Evolutionary conservation across 1,284 basidiomycete genomes (phyloP), one percentile per base, ranked within the genome.

Genomic region (Volvariella surrecta): DNA sequence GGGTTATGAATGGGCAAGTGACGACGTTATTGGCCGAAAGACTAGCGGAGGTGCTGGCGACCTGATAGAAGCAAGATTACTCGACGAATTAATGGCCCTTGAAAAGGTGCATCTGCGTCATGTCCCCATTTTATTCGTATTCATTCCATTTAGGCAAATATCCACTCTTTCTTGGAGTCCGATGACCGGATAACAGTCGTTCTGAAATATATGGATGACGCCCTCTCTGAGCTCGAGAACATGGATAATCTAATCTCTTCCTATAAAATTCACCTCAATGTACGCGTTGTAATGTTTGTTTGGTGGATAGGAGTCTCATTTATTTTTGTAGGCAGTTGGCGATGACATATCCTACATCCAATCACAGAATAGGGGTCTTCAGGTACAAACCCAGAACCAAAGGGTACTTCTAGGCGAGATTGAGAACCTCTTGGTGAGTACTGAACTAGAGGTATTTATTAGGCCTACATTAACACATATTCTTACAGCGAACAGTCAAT

Each of bases 311-410:
- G 21, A 43, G 17, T 35, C 34, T 35, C n/a, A 35, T 43, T 45
- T 34, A 41, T 42, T n/a, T 37, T 28, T 18, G 6, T 54, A 96
- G 92, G 85, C 89, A 45, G 93, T 95, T 37, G 79, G 78, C 43
- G 93, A 99, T 45, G 96, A 99, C 58, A 98, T 99, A 47, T 79
- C 77, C 7, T 94, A 82, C 58, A 98, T 99, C 54, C 96, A 99
- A 65, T 87, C 87, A 2, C 96, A 99, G 62, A 95, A 96, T 58
- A 79, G 94, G 42, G 96, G 96, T 54, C 67, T 99, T 28, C 96
- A 99, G 64, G 93, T 99, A 1, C 95, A 99, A 57, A 98, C 85
- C 8, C 92, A 95, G 56, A 99, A 99, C 55, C 95, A 98, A 60
- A 78, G 85, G 32, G 79, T 82, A 2, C 71, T 97, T 4, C 61